A percentile compares a stretch with the other conserved stretches of the same genome.
phyloP scores from a whole-genome alignment of 2,329 filamentous ascomycete species.

The Pseudogymnoascus sp. region DNA sequence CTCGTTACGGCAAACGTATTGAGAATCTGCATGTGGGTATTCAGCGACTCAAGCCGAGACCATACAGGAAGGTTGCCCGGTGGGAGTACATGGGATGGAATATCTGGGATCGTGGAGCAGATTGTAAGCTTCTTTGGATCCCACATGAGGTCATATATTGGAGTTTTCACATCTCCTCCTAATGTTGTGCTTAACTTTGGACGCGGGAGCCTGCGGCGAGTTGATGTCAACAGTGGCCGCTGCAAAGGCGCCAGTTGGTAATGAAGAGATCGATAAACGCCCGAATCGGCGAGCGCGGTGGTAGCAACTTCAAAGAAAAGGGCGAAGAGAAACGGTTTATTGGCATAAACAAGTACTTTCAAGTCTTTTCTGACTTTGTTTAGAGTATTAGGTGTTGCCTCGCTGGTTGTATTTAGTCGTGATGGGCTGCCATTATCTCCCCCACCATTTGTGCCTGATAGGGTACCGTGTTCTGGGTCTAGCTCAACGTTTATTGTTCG shows the following conservation, averaged over 20 bases:
- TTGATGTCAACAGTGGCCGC: constrained; percentile 48
- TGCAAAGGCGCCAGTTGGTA: constrained; percentile 51
- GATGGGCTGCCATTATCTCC: constrained; percentile 17
- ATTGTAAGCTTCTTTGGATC: constrained; percentile 48
- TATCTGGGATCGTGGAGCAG: constrained; percentile 58
- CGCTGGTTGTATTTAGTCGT: constrained; percentile 18
- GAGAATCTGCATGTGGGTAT: constrained; percentile 56
- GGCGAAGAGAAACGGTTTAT: constrained; percentile 68
- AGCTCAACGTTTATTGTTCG: constrained; percentile 62
- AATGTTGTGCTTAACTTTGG: constrained; percentile 28
- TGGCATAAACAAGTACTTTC: constrained; percentile 64
- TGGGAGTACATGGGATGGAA: constrained; percentile 39
- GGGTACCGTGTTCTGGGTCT: constrained; percentile 33
- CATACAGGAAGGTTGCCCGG: constrained; percentile 32
- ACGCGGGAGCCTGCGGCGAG: constrained; percentile 46
- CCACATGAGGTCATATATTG: constrained; percentile 56
- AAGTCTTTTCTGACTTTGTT: constrained; percentile 50
- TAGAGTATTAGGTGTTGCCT: constrained; percentile 35
- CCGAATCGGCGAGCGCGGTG: constrained; percentile 46
- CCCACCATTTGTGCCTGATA: constrained; percentile 37
- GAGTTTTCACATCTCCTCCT: constrained; percentile 23
- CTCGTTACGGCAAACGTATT: constrained; percentile 45
- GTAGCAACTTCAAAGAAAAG: constrained; percentile 61
- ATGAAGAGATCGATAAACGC: constrained; percentile 51
- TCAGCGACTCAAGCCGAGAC: constrained; percentile 55